Evolutionary conservation across 345 rosid species (phyloP), one percentile per base, ranked within the genome.

Genomic region (Jatropha curcas): DNA sequence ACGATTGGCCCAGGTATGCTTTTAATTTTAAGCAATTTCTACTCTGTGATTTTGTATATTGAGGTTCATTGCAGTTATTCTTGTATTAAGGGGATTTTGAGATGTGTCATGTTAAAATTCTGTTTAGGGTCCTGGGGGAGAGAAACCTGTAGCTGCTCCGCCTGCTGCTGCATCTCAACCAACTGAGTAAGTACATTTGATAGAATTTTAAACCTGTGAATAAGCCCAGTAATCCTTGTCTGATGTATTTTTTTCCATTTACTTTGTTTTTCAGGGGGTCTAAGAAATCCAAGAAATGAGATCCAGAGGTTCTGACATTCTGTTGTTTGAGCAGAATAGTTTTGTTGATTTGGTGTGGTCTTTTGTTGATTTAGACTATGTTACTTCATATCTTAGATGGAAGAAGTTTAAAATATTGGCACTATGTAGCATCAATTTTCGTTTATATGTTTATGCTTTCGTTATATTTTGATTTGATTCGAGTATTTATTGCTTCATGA

Each of bases 1-100:
- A 69, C 90, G 98, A 0, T 79, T 94, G 67, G 98, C 98, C 48
- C 93, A 86, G 96, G 98, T 88, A 60, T 66, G 60, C 16, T 28
- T 19, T 35, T 58, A 2, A 9, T 14, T 48, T 17, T 10, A 16
- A 10, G 7, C 17, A 3, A 10, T 2, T 16, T 8, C 14, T 22
- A 46, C 12, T 13, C 74, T 0, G 0, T 10, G 12, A 22, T n/a
- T 1, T 4, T 43, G 8, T 9, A 43, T 45, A 31, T 28, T 3
- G 57, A 64, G 34, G 1, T 43, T 11, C 52, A 6, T 16, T 10
- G 19, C 8, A 35, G 51, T 19, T 19, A 28, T 13, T 35, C 2
- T 14, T 37, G 16, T 28, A 16, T 39, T 0, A 51, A 13, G 6
- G 17, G 58, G 14, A 22, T 12, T 62, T 24, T 24, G 25, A 43